Evolutionary conservation across 768 basidiomycete species (phyloP), one percentile per base, ranked within the genome.

Genomic region (Lactifluus echinatus): DNA sequence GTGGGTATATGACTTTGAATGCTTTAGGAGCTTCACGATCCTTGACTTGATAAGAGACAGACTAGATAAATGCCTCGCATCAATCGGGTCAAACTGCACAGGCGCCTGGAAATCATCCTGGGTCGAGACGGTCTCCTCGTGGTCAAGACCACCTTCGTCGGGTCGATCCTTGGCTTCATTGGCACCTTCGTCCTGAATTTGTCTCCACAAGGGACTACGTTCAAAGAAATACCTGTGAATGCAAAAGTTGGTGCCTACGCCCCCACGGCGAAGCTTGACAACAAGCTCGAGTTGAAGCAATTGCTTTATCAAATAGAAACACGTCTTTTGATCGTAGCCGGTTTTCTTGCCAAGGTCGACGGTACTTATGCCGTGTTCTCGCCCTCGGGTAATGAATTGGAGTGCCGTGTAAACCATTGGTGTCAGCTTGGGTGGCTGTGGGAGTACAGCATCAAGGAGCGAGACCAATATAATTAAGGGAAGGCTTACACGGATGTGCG

Each of bases 221-320:
- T 89, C 84, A 65, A 85, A 88, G 68, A 93, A 93, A 67, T 93
- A 83, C 64, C 79, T 86, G 72, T 92, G 92, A 44, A 95, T 81
- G 66, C 80, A 82, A 58, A 87, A 81, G 68, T 93, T 81, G 29
- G 82, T 81, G 24, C 88, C 87, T 15, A 88, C 77, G 17, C 89
- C 88, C 10, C 84, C 84, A 45, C 83, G 81, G 42, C 85, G 77
- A n/a, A 85, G 83, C 71, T 92, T 91, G 60, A 84, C 79, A 47
- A 93, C 79, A 39, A 89, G 74, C 65, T 80, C 82, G 52, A 94
- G 74, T 50, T 85, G 82, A 2, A 84, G 75, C 17, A 94, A 74
- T 63, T 89, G 83, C 62, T 83, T 81, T 56, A 91, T 80, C 56
- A 92, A 80, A 70, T 94, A 93, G 68, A 89, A 90, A 61, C 89